Base-by-base conservation (phyloP, 345 rosid species). In the Anacardium occidentale region DNA sequence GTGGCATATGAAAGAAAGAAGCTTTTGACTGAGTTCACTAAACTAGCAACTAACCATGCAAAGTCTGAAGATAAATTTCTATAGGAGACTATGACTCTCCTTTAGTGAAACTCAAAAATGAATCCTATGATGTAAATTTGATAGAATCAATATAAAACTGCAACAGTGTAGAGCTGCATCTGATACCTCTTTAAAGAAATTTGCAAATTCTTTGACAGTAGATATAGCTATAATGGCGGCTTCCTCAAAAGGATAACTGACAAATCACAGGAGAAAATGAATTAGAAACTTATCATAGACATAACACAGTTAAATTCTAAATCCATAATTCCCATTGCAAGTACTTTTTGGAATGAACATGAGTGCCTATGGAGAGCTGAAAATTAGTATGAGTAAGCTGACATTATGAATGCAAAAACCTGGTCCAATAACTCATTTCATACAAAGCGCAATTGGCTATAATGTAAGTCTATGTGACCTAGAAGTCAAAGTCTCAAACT, bases 191-290 rank as follows among this genome's bases (percentile, higher is more conserved):
- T 88, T 92, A 24, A 95, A 68, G 71, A 81, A 92, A 77, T 77
- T 72, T 6, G 86, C 84, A 64, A 83, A 88, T 74, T 90, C 94
- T 81, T 85, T 90, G 68, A 87, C 74, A 0, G 96, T 84, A 45
- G 98, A 92, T 80, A 94, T 84, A 60, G 98, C 86, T 42, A 90
- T 73, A 1, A 52, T 17, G 64, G 98, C 97, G 64, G 99, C 98
- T 80, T 90, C 96, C 29, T 90, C 92, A n/a, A 72, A 78, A 69
- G 98, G 99, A 74, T 94, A 94, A 61, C 98, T 94, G 71, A 69
- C 64, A 66, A 13, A n/a, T 60, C 17, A 26, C 10, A 3, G 24
- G 11, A 48, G 20, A 14, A 48, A 55, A 70, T 15, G 17, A 10
- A 24, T 44, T 44, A 17, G 24, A n/a, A 12, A 29, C 44, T 25